A percentile compares a stretch with the other conserved stretches of the same genome.
Conservation (phyloP, 345 rosid genomes). For the Kandelia obovata region DNA sequence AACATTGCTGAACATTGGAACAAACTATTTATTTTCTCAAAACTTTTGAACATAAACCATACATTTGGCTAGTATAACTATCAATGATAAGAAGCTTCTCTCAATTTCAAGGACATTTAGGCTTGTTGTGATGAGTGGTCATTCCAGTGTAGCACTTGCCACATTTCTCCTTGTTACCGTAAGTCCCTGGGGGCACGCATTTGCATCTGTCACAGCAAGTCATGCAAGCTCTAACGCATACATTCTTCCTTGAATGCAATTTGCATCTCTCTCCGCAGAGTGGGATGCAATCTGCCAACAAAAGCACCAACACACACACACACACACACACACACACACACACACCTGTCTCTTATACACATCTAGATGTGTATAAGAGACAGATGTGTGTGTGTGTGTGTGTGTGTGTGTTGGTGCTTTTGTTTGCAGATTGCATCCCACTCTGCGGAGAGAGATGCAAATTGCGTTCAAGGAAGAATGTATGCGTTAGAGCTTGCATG, state of each 20-base stretch:
- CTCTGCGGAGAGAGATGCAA: no score
- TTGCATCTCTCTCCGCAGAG: conserved; percentile 15
- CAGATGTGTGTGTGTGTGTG: no score
- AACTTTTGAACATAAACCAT: background rate
- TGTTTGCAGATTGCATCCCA: no score
- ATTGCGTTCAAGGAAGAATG: no score
- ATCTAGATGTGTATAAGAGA: no score
- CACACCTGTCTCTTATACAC: no score
- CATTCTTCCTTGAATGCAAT: conserved; percentile 13
- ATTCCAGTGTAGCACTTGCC: conserved; percentile 21
- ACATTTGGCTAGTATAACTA: no score
- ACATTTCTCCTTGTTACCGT: conserved; percentile 17
- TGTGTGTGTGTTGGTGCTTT: no score
- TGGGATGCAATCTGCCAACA: conserved; percentile 40
- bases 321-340: no score
- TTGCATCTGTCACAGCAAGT: conserved; percentile 24
- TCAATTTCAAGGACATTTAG: conserved; percentile 17
- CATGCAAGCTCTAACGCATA: conserved; percentile 18
- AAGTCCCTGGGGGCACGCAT: conserved; percentile 22
- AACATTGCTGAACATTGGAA: background rate
- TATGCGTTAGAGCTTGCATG: no score
- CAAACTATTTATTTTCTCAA: background rate
- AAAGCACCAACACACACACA: background rate
- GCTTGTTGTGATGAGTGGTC: conserved; percentile 16
- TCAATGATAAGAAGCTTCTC: no score